Conservation (phyloP, 2,329 filamentous ascomycete genomes). For the Teratosphaeria pseudoeucalypti region DNA sequence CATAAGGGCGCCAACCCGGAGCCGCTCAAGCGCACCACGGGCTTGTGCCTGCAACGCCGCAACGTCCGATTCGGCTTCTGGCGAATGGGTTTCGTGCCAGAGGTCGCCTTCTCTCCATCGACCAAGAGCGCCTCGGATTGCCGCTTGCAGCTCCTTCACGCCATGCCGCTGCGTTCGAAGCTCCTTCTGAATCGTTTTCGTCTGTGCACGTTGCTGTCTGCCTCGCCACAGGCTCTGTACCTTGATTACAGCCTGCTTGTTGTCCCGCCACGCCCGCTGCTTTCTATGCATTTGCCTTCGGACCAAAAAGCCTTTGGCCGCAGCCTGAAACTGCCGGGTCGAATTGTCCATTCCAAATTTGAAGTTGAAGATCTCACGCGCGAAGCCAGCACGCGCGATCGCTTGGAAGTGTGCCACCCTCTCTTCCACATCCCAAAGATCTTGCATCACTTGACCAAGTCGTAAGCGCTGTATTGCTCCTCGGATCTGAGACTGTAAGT, state of each 20-base stretch:
- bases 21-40: constrained; percentile 64
- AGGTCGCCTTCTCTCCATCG: constrained; percentile 43
- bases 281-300: constrained; percentile 53
- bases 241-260: constrained; percentile 57
- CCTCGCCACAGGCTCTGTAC: constrained; percentile 75
- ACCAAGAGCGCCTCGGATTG: constrained; percentile 43
- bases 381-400: constrained; percentile 76
- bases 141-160: constrained; percentile 33
- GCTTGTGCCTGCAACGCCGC: constrained; percentile 31
- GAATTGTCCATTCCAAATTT: constrained; percentile 73
- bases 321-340: constrained; percentile 68
- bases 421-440: constrained; percentile 77
- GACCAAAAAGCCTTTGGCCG: constrained; percentile 63
- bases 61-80: constrained; percentile 22
- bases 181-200: constrained; percentile 37
- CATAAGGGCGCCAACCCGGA: constrained; percentile 73
- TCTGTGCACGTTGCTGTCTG: constrained; percentile 41
- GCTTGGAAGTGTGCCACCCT: constrained; percentile 73
- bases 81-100: constrained; percentile 28
- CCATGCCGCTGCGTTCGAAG: constrained; percentile 37
- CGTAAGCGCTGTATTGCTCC: constrained; percentile 68
- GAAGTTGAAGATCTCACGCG: constrained; percentile 73
- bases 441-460: constrained; percentile 75
- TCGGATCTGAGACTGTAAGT: constrained; percentile 78
- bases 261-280: constrained; percentile 59